These are phyloP conservation scores for Rhodotorula sp. DNA, from an alignment of 1,284 basidiomycete species.

Conservation along the genomic window DNA sequence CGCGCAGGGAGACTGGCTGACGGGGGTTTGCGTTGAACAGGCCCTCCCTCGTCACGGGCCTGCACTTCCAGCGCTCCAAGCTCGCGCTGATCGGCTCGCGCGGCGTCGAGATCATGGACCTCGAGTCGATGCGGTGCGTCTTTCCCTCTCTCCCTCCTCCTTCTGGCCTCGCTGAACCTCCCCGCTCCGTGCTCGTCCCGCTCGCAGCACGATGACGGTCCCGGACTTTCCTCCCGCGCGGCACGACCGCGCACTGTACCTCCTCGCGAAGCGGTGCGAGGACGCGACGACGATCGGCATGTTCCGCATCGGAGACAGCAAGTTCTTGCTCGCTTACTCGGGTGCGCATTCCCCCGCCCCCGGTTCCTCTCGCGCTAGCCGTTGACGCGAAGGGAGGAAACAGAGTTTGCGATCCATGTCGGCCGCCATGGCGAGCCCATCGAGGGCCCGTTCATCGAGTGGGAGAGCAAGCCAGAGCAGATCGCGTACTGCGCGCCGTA, in stretches of 20 bases:
- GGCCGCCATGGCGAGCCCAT: conserved; percentile 68
- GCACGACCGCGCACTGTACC: conserved; percentile 71
- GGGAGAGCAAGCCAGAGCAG: conserved; percentile 88
- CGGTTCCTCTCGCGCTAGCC: not conserved
- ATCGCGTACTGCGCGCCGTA: conserved; percentile 88
- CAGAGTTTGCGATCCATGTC: conserved; percentile 89
- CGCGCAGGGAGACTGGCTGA: not conserved
- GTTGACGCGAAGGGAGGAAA: too few species aligned
- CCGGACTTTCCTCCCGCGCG: conserved; percentile 60
- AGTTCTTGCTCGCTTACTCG: conserved; percentile 91
- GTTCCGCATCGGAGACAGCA: conserved; percentile 69
- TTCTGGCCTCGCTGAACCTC: not conserved
- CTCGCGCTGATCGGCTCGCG: conserved; percentile 82
- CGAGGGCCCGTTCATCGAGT: conserved; percentile 65
- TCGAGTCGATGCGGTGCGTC: conserved; percentile 64
- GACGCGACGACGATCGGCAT: conserved; percentile 79
- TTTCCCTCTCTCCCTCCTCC: not conserved
- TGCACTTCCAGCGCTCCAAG: conserved; percentile 87
- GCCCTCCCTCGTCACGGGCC: conserved; percentile 80
- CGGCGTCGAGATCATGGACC: conserved; percentile 80
- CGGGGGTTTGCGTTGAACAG: not conserved
- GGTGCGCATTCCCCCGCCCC: conserved; percentile 57
- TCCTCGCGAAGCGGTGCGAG: conserved; percentile 78
- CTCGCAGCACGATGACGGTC: conserved; percentile 60
- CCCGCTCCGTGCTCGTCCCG: too few species aligned